These are phyloP conservation scores for Trichophaea hybrida DNA, from an alignment of 2,329 filamentous ascomycete genomes.

Conservation along the genomic window DNA sequence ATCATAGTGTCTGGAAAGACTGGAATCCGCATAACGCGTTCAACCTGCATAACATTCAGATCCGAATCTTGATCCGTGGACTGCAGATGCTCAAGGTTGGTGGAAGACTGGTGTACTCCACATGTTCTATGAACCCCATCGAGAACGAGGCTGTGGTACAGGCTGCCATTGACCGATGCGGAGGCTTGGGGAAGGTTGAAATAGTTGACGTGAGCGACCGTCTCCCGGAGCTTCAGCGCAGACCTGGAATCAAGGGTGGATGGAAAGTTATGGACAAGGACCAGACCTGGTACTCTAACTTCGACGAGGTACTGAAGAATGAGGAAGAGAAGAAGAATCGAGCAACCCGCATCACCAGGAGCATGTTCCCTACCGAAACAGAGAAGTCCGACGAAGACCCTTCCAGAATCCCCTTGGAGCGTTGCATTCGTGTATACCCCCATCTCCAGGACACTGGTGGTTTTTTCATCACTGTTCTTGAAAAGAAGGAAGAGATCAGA, in stretches of 20 bases:
- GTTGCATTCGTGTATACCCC: conserved; percentile 86
- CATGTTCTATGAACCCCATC: conserved; percentile 95
- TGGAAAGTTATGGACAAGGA: conserved; percentile 91
- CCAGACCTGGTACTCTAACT: conserved; percentile 63
- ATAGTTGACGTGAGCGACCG: conserved; percentile 71
- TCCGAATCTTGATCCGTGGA: conserved; percentile 77
- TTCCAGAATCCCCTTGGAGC: conserved; percentile 59
- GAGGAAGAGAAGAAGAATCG: conserved; percentile 44
- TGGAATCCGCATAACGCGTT: conserved; percentile 81
- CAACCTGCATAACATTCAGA: conserved; percentile 73
- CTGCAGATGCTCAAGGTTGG: conserved; percentile 93
- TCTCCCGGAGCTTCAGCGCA: conserved; percentile 62
- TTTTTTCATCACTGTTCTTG: conserved; percentile 91
- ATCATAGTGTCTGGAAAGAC: conserved; percentile 83
- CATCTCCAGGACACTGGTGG: conserved; percentile 92
- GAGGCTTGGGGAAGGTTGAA: conserved; percentile 64
- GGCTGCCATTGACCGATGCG: conserved; percentile 77
- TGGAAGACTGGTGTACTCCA: conserved; percentile 90
- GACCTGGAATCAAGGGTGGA: conserved; percentile 52
- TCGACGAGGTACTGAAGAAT: conserved; percentile 59
- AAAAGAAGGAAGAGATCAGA: conserved; percentile 53
- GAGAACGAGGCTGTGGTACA: conserved; percentile 91
- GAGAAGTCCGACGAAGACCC: conserved; percentile 36
- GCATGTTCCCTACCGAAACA: conserved; percentile 63
- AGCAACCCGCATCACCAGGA: conserved; percentile 57